phyloP scores from a whole-genome alignment of 1,284 basidiomycete genomes.

The Puccinia triticina region DNA sequence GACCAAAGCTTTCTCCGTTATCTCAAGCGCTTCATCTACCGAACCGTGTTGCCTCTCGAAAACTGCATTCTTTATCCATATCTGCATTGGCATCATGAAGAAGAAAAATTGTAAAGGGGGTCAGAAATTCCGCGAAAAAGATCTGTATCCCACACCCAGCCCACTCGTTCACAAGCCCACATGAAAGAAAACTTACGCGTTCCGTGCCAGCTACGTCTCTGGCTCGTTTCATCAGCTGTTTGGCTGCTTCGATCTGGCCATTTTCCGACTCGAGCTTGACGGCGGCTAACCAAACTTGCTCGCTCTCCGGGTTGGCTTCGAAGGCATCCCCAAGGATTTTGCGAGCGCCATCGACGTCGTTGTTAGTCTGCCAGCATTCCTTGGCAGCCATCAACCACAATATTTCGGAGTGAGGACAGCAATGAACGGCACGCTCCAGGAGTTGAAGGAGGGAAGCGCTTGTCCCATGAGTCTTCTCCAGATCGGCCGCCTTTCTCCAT shows the following conservation, averaged over 20 bases:
- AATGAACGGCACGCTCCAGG: conserved; percentile 77
- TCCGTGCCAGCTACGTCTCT: conserved; percentile 86
- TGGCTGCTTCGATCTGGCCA: conserved; percentile 80
- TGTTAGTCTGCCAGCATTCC: conserved; percentile 80
- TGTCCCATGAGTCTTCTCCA: conserved; percentile 86
- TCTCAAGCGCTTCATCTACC: conserved; percentile 72
- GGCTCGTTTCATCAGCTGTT: conserved; percentile 82
- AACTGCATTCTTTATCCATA: conserved; percentile 97
- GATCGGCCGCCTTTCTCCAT: conserved; percentile 86
- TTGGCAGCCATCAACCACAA: conserved; percentile 97
- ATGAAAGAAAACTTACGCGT: conserved; percentile 66
- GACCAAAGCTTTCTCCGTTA: conserved; percentile 72
- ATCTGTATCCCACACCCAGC: conserved; percentile 19
- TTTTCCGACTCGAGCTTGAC: conserved; percentile 95
- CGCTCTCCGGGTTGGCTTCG: conserved; percentile 91
- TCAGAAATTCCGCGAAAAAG: background rate
- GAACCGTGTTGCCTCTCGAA: conserved; percentile 88
- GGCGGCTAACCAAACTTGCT: conserved; percentile 94
- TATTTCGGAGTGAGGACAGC: conserved; percentile 90
- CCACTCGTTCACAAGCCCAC: background rate
- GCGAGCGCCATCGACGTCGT: conserved; percentile 83
- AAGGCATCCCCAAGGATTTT: conserved; percentile 86
- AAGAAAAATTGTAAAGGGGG: background rate
- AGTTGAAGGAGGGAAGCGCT: conserved; percentile 81
- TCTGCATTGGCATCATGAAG: conserved; percentile 64